These are phyloP conservation scores for Triticum monococcum DNA, from an alignment of 176 grass and related monocot species.

Conservation along the genomic window DNA sequence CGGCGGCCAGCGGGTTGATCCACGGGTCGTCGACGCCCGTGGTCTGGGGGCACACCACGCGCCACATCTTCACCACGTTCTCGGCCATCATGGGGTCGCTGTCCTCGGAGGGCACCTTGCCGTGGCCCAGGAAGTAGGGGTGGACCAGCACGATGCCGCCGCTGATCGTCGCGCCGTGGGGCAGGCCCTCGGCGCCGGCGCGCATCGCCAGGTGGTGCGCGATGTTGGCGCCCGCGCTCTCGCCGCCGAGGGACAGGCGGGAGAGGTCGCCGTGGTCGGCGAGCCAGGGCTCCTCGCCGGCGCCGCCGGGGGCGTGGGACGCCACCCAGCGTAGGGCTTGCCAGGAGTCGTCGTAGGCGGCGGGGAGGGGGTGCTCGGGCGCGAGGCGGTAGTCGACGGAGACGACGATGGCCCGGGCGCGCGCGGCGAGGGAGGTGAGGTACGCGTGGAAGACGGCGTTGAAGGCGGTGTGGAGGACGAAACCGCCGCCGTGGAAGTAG, in stretches of 20 bases:
- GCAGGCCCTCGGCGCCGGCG: constrained; percentile 15
- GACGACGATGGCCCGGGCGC: constrained; percentile 37
- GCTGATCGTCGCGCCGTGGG: constrained; percentile 17
- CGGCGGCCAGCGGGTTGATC: constrained; percentile 48
- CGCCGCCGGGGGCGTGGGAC: constrained; percentile 19
- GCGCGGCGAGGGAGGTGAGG: constrained; percentile 49
- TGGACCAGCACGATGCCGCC: constrained; percentile 52
- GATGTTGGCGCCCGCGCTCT: constrained; percentile 65
- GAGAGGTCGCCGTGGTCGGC: constrained; percentile 39
- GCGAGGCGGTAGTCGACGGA: constrained; percentile 75
- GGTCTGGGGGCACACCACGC: constrained; percentile 39
- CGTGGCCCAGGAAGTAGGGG: constrained; percentile 48
- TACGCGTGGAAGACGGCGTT: constrained; percentile 44
- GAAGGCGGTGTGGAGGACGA: constrained; percentile 52
- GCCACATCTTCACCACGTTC: constrained; percentile 52
- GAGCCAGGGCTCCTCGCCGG: constrained; percentile 48
- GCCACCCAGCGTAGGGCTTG: constrained; percentile 49
- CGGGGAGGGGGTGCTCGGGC: constrained; percentile 69
- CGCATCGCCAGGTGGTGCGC: constrained; percentile 51
- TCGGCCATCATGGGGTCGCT: constrained; percentile 24
- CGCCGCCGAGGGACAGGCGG: constrained; percentile 51
- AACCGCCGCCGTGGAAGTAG: constrained; percentile 54
- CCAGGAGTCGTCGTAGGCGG: constrained; percentile 49
- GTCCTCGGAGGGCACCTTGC: constrained; percentile 39
- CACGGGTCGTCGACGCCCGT: constrained; percentile 39